Percentiles rank a stretch among this genome's conserved stretches.
These are phyloP conservation scores for Fusarium nematophilum DNA, from an alignment of 2,329 filamentous ascomycete species.

Conservation along the genomic window DNA sequence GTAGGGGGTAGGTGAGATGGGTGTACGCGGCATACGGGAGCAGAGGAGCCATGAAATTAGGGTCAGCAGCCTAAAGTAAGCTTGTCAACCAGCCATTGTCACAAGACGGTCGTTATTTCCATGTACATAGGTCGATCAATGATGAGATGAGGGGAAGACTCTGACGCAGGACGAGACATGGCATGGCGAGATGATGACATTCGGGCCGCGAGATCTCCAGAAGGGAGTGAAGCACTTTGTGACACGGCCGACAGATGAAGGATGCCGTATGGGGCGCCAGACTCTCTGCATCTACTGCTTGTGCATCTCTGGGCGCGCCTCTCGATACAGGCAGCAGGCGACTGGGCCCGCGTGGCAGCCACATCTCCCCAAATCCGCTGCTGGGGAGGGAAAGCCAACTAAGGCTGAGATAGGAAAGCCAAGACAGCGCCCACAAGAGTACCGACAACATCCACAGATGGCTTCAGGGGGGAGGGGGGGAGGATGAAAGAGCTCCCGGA, in stretches of 20 bases:
- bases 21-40: constrained; percentile 9
- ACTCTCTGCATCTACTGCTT: not conserved
- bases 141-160: constrained; percentile 1
- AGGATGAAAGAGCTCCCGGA: not conserved
- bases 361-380: constrained; percentile 1
- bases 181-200: constrained; percentile 25
- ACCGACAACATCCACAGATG: constrained; percentile 4
- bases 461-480: constrained; percentile 16
- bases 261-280: not conserved
- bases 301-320: not conserved
- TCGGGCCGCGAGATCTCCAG: not conserved
- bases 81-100: constrained; percentile 10
- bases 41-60: not conserved
- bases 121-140: not conserved
- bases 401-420: constrained; percentile 2
- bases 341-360: constrained; percentile 7
- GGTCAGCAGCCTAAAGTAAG: constrained; percentile 2
- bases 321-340: not conserved
- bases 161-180: constrained; percentile 19
- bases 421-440: constrained; percentile 17
- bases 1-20: constrained; percentile 9
- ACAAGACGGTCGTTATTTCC: constrained; percentile 6
- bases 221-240: constrained; percentile 15
- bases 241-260: constrained; percentile 19
- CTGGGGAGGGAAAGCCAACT: constrained; percentile 1